phyloP scores from a whole-genome alignment of 1,139 yeast genomes.

The Scheffersomyces illinoinensis region DNA sequence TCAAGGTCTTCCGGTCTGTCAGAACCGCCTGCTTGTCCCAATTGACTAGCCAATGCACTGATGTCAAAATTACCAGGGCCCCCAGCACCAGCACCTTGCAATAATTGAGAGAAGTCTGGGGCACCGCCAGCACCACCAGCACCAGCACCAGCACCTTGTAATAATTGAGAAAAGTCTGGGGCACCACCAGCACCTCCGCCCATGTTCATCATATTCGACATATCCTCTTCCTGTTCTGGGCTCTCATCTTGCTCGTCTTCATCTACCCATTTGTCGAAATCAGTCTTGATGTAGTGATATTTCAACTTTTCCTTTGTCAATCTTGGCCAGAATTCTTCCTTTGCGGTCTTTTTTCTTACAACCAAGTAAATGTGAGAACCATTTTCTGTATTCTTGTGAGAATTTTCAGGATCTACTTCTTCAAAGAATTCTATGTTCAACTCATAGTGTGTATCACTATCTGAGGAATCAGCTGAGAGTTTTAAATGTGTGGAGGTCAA shows the following conservation, averaged over 20 bases:
- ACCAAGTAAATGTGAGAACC: conserved; percentile 75
- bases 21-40: conserved; percentile 41
- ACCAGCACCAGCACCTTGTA: conserved; percentile 28
- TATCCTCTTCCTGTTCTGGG: conserved; percentile 44
- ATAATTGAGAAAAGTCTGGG: conserved; percentile 21
- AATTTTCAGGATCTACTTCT: conserved; percentile 67
- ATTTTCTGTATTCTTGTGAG: conserved; percentile 56
- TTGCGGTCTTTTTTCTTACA: conserved; percentile 65
- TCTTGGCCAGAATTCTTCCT: conserved; percentile 52
- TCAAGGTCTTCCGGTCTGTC: conserved; percentile 29
- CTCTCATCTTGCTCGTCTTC: conserved; percentile 33
- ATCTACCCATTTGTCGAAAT: conserved; percentile 84
- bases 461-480: conserved; percentile 59
- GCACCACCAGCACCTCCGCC: conserved; percentile 32
- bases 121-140: conserved; percentile 31
- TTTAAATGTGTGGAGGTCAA: conserved; percentile 59
- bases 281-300: conserved; percentile 89
- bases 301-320: conserved; percentile 30
- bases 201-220: conserved; percentile 24
- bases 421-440: conserved; percentile 70
- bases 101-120: conserved; percentile 21
- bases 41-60: conserved; percentile 44
- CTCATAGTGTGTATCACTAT: conserved; percentile 47
- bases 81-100: conserved; percentile 24
- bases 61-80: conserved; percentile 28